Evolutionary conservation across 2,329 filamentous ascomycete genomes (phyloP).

Genomic region (Beauveria brongniartii): DNA sequence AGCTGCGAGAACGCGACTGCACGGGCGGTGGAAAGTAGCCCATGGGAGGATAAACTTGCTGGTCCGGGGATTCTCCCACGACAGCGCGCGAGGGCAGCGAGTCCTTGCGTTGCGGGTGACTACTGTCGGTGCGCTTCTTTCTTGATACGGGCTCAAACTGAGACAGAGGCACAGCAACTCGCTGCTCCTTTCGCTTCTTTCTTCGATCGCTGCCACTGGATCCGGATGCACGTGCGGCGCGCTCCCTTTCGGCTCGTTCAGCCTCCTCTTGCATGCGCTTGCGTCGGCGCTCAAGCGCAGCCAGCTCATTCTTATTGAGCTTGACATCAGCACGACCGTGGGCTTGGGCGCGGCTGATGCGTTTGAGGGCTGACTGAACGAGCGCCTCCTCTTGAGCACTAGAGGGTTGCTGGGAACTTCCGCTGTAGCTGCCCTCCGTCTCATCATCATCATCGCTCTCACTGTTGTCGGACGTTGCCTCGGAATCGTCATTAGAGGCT

Average conservation of each 20-base stretch:
- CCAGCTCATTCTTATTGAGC: conserved; percentile 71
- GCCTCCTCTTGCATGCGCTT: conserved; percentile 48
- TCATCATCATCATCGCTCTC: conserved; percentile 34
- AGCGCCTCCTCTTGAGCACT: conserved; percentile 65
- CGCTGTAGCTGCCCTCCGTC: conserved; percentile 41
- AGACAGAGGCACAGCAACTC: conserved; percentile 45
- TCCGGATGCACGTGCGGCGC: conserved; percentile 9
- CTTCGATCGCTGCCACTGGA: conserved; percentile 27
- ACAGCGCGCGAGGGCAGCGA: conserved; percentile 31
- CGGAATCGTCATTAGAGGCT: conserved; percentile 29
- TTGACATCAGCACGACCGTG: conserved; percentile 72
- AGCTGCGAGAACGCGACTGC: conserved; percentile 33
- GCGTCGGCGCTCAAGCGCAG: conserved; percentile 63
- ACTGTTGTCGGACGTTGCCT: conserved; percentile 18
- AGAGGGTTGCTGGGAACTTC: conserved; percentile 46
- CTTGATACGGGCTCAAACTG: conserved; percentile 38
- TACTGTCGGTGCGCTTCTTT: conserved; percentile 21
- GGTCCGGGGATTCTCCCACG: conserved; percentile 17
- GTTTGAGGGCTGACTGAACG: conserved; percentile 68
- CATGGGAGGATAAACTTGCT: conserved; percentile 35
- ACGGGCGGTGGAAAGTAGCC: conserved; percentile 44
- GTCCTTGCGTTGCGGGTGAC: conserved; percentile 23
- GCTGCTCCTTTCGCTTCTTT: conserved; percentile 36
- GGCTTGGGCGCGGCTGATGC: conserved; percentile 70
- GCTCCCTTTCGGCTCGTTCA: conserved; percentile 16